phyloP scores from a whole-genome alignment of 768 basidiomycete genomes.

The Neoboletus magnificus region DNA sequence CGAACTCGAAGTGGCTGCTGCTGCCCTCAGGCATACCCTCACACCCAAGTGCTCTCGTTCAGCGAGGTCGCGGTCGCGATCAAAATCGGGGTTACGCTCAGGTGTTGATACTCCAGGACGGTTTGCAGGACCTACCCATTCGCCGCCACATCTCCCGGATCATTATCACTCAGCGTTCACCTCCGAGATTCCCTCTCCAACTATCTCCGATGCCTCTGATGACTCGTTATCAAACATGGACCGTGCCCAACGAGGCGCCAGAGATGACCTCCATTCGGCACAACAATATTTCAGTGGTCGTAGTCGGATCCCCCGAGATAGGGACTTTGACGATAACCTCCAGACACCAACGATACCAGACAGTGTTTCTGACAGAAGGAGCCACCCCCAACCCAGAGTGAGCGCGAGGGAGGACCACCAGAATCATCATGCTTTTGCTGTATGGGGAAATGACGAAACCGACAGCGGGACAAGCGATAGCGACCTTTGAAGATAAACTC shows the following conservation, averaged over 20 bases:
- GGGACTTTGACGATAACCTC: conserved; percentile 54
- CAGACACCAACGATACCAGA: conserved; percentile 61
- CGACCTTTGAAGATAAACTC: conserved; percentile 34
- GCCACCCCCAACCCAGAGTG: conserved; percentile 8
- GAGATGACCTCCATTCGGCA: conserved; percentile 50
- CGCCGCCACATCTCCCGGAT: conserved; percentile 37
- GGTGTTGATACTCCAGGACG: conserved; percentile 65
- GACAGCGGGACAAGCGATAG: conserved; percentile 81
- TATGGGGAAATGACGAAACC: conserved; percentile 86
- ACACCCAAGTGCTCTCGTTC: conserved; percentile 27
- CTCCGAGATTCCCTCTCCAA: conserved; percentile 31
- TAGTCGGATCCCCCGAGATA: conserved; percentile 58
- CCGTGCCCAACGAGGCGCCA: conserved; percentile 42
- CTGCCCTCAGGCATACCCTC: conserved; percentile 31
- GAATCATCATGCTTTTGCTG: conserved; percentile 65
- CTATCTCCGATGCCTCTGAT: conserved; percentile 39
- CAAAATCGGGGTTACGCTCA: conserved; percentile 42
- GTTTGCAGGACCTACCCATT: conserved; percentile 50
- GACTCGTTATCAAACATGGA: conserved; percentile 34
- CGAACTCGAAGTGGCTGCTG: conserved; percentile 32
- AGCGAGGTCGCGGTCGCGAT: conserved; percentile 32
- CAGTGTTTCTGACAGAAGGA: conserved; percentile 13
- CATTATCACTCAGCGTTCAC: conserved; percentile 31
- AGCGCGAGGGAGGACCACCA: conserved; percentile 22
- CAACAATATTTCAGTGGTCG: conserved; percentile 40